Evolutionary conservation across 306 rosid genomes (phyloP), one percentile per base, ranked within the genome.

Genomic region (Vicia villosa): DNA sequence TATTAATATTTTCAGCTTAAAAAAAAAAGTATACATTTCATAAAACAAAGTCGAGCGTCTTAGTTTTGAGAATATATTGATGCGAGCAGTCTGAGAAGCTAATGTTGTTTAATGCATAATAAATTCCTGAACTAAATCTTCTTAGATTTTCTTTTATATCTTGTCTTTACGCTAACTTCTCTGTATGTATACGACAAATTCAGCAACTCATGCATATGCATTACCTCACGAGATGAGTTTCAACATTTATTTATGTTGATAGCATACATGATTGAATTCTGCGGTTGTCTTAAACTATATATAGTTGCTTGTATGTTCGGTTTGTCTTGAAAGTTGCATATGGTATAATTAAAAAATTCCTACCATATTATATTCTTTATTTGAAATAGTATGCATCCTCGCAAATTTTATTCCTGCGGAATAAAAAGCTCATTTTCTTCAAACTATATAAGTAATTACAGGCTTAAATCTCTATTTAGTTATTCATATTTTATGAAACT

Each of bases 1-100:
- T n/a, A n/a, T n/a, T n/a, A n/a, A n/a, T n/a, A n/a, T n/a, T n/a
- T n/a, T n/a, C n/a, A n/a, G n/a, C n/a, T n/a, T n/a, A n/a, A n/a
- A n/a, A n/a, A n/a, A n/a, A n/a, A n/a, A n/a, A n/a, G n/a, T n/a
- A n/a, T n/a, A n/a, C n/a, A n/a, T n/a, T n/a, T n/a, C n/a, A n/a
- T n/a, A n/a, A n/a, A n/a, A n/a, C n/a, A n/a, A n/a, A n/a, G n/a
- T 22, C 26, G 37, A 1, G 9, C 37, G 37, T 6, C 9, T 32
- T 6, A 32, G 37, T 32, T 32, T 32, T 32, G 2, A 66, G 62
- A 50, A 32, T 59, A 26, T 64, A 42, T 13, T 42, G 70, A 80
- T 43, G 78, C 30, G 69, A 73, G 75, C 65, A 76, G 67, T 52
- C 3, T 52, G 7, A 45, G 81, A 54, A 46, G 79, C 45, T 75